Base-by-base conservation (phyloP, 108 stramenopile species). In the Chaetoceros tenuissimus region DNA sequence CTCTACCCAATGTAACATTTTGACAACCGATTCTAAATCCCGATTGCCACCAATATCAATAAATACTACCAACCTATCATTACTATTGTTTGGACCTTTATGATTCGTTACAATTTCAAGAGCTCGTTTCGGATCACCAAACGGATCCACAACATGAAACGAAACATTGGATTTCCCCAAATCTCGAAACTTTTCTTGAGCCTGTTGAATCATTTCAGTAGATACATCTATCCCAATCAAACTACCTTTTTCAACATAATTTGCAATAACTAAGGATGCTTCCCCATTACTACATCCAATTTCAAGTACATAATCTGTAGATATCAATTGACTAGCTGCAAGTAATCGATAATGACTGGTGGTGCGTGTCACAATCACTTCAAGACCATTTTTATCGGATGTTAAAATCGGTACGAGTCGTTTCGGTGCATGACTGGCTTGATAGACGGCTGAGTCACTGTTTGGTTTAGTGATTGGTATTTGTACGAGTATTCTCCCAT, bases 31-130 rank as follows among this genome's bases (percentile, higher is more conserved):
- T 16, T 63, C 48, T 8, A 71, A 64, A 45, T 85, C 80, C 22
- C 89, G 79, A 68, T 92, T 92, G 3, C 89, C 89, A 3, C 89
- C 89, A 67, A 91, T 91, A 51, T 91, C 89, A 24, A 91, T 74
- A 45, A 83, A 80, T 25, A 91, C 67, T 13, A 74, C 48, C n/a
- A 59, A 65, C 19, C 78, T 79, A 17, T 48, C 29, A 46, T 19
- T 62, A 1, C 60, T 30, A 40, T 63, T 57, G 48, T 28, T 16
- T 43, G 8, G 18, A 20, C 57, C 22, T 22, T 10, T 23, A n/a
- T n/a, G n/a, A n/a, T n/a, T 55, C 26, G 49, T 43, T 0, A 53
- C 60, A 24, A 27, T 18, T 8, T 64, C 10, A 21, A 55, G 48
- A n/a, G 89, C 85, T 51, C 64, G 59, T 31, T 64, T 63, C 19